Base-by-base conservation (phyloP, 495 filamentous ascomycete genomes). In the Daldinia caldariorum region DNA sequence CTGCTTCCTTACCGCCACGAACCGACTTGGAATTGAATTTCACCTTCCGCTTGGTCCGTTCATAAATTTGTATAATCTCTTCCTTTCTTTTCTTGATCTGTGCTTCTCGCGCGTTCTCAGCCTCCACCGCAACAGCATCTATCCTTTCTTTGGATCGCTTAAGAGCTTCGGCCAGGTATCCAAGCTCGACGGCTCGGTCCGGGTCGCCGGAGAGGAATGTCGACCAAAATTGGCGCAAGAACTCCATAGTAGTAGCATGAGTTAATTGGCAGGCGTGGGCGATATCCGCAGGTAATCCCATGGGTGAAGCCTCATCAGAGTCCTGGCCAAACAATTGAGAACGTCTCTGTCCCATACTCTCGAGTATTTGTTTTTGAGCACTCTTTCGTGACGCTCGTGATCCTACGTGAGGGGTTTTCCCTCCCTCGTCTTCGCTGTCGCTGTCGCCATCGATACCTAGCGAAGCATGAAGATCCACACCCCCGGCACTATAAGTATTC, bases 161-260 rank as follows among this genome's bases (percentile, higher is more conserved):
- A 14, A 99, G 83, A 5, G 92, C 91, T 69, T 96, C 90, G 14
- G 91, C 88, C 38, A 97, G 82, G 38, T 89, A 91, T 2, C 87
- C 85, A 0, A 96, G 83, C 75, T 97, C 94, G 22, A 81, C 80
- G 0, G 91, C 89, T n/a, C 91, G 88, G 47, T 89, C 87, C 7
- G 91, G 81, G 76, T 95, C 91, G 2, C 92, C 93, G 0, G 94
- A 97, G 7, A 94, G 82, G 73, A 95, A 97, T 4, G 92, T 87
- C 38, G 87, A 82, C 94, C 94, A 98, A 83, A 97, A 99, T 75
- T 98, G 94, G 68, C 92, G 90, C n/a, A 99, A 81, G 74, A 98
- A 98, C 69, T 98, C 96, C 7, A 89, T 91, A 0, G 93, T 93
- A 0, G 95, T 97, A 43, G 94, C 93, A 75, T 98, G 93, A 16